Evolutionary conservation across 2,329 filamentous ascomycete genomes (phyloP), one percentile per base, ranked within the genome.

Genomic region (Alternaria metachromatica): DNA sequence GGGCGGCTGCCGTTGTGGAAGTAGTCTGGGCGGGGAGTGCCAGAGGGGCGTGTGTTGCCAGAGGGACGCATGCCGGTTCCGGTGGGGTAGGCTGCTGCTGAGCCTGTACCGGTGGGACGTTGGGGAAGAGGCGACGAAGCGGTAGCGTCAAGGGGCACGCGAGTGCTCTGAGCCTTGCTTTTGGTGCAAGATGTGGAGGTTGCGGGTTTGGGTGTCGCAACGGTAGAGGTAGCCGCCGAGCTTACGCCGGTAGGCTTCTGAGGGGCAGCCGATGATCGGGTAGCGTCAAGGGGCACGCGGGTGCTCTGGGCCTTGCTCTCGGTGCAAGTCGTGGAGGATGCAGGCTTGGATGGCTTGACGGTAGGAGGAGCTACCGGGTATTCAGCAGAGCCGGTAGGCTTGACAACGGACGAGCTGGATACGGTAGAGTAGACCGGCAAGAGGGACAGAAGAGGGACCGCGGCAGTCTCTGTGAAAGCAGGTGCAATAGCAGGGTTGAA

Each of bases 401-500:
- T 18, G 20, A 55, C 26, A 15, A 66, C 55, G 6, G 62, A 58
- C 3, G 68, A 60, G 59, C 58, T 64, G 20, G 68, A 58, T 20
- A 60, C 67, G 62, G 46, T 67, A n/a, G 68, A 62, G 60, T 65
- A 68, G 6, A 63, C 64, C 6, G 69, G 67, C 10, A 50, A 53
- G 28, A 63, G 48, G 26, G 70, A 65, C 11, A 64, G n/a, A 12
- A 59, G 48, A 33, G 48, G 48, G 12, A 15, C 10, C 18, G 18
- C 30, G 12, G 48, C 26, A 44, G 58, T 57, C 8, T 67, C 59
- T 6, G 63, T 70, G 59, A 73, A 73, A 11, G 68, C 71, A 54
- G 69, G 71, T 10, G 71, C 69, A 6, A 64, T 10, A 26, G 53
- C 63, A 11, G 68, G 49, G 26, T 64, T 59, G 64, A 72, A 72